phyloP scores from a whole-genome alignment of 2,329 filamentous ascomycete genomes.

The Colletotrichum viniferum region DNA sequence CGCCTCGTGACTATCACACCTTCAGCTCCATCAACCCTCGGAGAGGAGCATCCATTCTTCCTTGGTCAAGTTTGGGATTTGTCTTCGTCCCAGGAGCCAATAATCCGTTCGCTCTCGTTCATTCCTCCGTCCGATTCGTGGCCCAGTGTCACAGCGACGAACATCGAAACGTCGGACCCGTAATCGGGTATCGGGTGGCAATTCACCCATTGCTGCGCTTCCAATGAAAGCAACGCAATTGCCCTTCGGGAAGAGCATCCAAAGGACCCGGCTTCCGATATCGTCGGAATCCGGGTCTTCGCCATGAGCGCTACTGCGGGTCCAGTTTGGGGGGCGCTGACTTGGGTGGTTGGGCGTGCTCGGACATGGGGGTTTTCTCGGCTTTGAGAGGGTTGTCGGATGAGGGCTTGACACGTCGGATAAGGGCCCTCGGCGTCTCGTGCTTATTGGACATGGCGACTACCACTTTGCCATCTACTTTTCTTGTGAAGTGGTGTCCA shows the following conservation, averaged over 20 bases:
- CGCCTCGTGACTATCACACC: neutral
- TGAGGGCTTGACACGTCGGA: slow-evolving; percentile 11
- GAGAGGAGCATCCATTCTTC: neutral
- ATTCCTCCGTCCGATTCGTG: neutral
- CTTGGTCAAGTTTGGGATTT: neutral
- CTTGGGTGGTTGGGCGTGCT: neutral
- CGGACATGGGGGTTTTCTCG: neutral
- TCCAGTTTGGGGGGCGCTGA: neutral
- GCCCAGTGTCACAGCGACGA: neutral
- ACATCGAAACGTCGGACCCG: slow-evolving; percentile 10
- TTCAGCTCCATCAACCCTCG: neutral
- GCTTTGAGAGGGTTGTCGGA: neutral
- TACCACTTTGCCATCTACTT: neutral
- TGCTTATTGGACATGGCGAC: neutral
- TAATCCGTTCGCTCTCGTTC: neutral
- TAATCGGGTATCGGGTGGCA: neutral
- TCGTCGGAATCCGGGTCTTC: neutral
- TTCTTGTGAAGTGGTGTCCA: neutral
- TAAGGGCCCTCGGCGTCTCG: neutral
- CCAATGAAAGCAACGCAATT: neutral
- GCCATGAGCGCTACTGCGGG: neutral
- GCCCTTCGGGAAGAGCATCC: neutral
- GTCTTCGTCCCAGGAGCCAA: neutral
- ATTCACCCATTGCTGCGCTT: neutral
- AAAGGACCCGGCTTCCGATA: neutral